Base-by-base conservation (phyloP, 768 basidiomycete genomes). In the Mycena vitilis region DNA sequence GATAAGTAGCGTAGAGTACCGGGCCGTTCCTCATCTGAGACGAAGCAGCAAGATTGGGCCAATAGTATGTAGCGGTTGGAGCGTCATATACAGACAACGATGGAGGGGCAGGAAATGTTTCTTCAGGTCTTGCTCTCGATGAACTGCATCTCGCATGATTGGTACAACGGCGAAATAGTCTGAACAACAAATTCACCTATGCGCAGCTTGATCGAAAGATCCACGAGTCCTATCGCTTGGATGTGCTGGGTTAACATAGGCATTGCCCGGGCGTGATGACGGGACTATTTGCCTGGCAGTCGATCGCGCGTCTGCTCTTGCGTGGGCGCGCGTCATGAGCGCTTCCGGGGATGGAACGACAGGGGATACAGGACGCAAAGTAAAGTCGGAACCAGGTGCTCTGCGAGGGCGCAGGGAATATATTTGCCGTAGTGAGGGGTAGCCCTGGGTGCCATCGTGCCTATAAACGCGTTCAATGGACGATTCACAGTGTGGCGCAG, bases 41-140 rank as follows among this genome's bases (percentile, higher is more conserved):
- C 30, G 82, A 81, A 69, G 83, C 77, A 71, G 79, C 77, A 67
- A 86, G 80, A 64, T 74, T 78, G n/a, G 83, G 83, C 85, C 85
- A 87, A 73, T 80, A 78, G 74, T 80, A 87, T 53, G 83, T 81
- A 67, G 85, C 81, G 62, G 80, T 83, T 54, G 82, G 78, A 53
- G 81, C 79, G 73, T 81, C 80, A 75, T 83, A 83, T 58, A 83
- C 78, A 25, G 81, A 81, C 60, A 84, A 76, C 55, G 79, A 78
- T 16, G 65, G 68, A 48, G 59, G 22, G n/a, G 70, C 38, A 12
- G 66, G 63, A 48, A 69, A 38, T 52, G 47, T 34, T 34, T 57
- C 52, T 20, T 10, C n/a, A 42, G 58, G 23, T 25, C 52, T 34
- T 11, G 53, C 49, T 25, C 58, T 53, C 44, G 60, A 38, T 38